Base-by-base conservation (phyloP, 1,139 yeast genomes). In the Saccharomyces hybrid region DNA sequence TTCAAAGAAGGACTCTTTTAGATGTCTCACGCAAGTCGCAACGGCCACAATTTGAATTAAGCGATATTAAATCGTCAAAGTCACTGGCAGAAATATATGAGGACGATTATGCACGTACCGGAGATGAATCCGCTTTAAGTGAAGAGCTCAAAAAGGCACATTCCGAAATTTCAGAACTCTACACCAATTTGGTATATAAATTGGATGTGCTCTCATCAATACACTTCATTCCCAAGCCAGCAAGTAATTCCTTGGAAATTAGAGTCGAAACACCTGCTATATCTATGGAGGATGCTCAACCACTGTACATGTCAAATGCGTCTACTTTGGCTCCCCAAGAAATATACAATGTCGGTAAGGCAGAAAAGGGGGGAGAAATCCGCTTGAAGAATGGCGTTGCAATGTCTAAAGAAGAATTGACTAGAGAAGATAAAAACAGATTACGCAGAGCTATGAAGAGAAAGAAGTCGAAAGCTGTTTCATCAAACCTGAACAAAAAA, bases 251-350 rank as follows among this genome's bases (percentile, higher is more conserved):
- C 27, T 75, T 91, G 60, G 91, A 88, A 57, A 84, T 93, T 65
- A 89, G 85, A 67, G 89, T 91, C 46, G 83, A 85, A 59, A 79
- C 88, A 0, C 84, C 96, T 1, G 80, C 96, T 1, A 85, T 93
- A 53, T 69, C 85, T 5, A 88, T 91, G 96, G 99, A 93, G 73
- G 99, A 93, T 67, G 95, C 97, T 1, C 98, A 91, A 72, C 99
- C 99, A 49, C 77, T 88, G 54, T 84, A 91, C 48, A 78, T 88
- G 73, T 81, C 95, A 2, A 74, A 81, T 34, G 88, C 84, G 28
- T 75, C 85, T n/a, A 80, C 87, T 52, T 77, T 93, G 64, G 99
- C 99, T 1, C 99, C 99, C 46, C 99, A 93, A 73, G 99, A 93
- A 73, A 78, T 93, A n/a, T 93, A 86, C 72, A 81, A 78, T 66